phyloP scores from a whole-genome alignment of 352 stramenopile species.

The Pythium sp. region DNA sequence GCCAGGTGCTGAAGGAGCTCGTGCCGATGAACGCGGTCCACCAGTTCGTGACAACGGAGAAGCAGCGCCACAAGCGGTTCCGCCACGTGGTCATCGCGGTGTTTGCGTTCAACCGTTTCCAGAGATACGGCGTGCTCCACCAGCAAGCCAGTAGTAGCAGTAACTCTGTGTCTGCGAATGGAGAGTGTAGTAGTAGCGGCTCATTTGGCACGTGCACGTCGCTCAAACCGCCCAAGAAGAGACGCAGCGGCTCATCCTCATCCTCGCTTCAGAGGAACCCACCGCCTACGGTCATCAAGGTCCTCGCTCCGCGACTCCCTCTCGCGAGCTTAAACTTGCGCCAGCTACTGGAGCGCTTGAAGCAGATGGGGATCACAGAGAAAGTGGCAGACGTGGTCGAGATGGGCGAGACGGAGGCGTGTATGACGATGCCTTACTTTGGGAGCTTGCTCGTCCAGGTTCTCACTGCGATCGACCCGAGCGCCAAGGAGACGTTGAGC shows the following conservation, averaged over 20 bases:
- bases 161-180: neutral
- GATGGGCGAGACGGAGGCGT: neutral
- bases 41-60: constrained; percentile 7
- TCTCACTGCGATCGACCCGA: constrained; percentile 40
- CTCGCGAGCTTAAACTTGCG: constrained; percentile 32
- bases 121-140: constrained; percentile 23
- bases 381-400: constrained; percentile 36
- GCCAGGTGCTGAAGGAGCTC: constrained; percentile 54
- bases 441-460: constrained; percentile 42
- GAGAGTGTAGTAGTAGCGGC: constrained; percentile 1
- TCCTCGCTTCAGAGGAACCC: constrained; percentile 17
- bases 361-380: constrained; percentile 27
- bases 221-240: constrained; percentile 32
- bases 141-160: neutral
- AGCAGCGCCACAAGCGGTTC: constrained; percentile 27
- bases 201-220: constrained; percentile 40
- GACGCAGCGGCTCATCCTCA: constrained; percentile 10
- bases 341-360: constrained; percentile 34
- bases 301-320: constrained; percentile 29
- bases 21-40: constrained; percentile 26
- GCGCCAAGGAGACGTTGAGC: constrained; percentile 32
- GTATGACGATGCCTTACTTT: constrained; percentile 19
- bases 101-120: constrained; percentile 68
- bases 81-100: constrained; percentile 55
- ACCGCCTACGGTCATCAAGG: constrained; percentile 43